phyloP scores from a whole-genome alignment of 768 basidiomycete species.

The Termitomyces heimii region DNA sequence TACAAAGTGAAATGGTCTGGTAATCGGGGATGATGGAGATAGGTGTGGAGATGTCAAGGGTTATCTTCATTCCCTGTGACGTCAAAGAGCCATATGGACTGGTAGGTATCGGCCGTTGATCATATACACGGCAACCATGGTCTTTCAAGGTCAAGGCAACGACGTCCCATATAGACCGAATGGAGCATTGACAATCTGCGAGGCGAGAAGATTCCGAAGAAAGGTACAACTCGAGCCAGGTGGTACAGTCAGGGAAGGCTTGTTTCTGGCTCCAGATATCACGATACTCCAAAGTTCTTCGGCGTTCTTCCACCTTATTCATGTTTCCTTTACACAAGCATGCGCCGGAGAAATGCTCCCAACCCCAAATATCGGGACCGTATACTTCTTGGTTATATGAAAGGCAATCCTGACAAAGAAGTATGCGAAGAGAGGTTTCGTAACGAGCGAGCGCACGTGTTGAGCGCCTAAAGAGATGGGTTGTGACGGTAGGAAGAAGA shows the following conservation, averaged over 20 bases:
- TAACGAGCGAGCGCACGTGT: slow-evolving; percentile 34
- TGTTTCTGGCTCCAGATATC: slow-evolving; percentile 13
- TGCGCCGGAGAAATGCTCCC: slow-evolving; percentile 45
- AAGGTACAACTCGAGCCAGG: slow-evolving; percentile 43
- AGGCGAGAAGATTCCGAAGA: slow-evolving; percentile 28
- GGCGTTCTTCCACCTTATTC: not conserved
- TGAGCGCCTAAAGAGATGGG: slow-evolving; percentile 35
- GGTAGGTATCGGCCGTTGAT: slow-evolving; percentile 2
- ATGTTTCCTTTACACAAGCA: slow-evolving; percentile 34
- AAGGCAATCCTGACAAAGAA: slow-evolving; percentile 45
- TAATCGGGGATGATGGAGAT: slow-evolving; percentile 14
- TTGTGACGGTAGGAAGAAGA: slow-evolving; percentile 37
- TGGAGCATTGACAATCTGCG: slow-evolving; percentile 9
- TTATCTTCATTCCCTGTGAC: slow-evolving; percentile 10
- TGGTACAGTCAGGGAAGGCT: slow-evolving; percentile 33
- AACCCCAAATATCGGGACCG: slow-evolving; percentile 45
- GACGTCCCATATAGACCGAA: slow-evolving; percentile 35
- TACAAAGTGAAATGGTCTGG: not conserved
- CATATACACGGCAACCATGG: slow-evolving; percentile 34
- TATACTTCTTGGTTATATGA: slow-evolving; percentile 49
- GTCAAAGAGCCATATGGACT: slow-evolving; percentile 3
- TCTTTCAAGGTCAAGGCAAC: slow-evolving; percentile 33
- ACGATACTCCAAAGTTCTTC: not conserved
- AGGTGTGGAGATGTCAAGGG: slow-evolving; percentile 9
- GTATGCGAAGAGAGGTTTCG: slow-evolving; percentile 30